Percentiles rank a stretch among this genome's conserved stretches.
Evolutionary conservation across 495 filamentous ascomycete species (phyloP).

Genomic region (Diplogelasinospora grovesii): DNA sequence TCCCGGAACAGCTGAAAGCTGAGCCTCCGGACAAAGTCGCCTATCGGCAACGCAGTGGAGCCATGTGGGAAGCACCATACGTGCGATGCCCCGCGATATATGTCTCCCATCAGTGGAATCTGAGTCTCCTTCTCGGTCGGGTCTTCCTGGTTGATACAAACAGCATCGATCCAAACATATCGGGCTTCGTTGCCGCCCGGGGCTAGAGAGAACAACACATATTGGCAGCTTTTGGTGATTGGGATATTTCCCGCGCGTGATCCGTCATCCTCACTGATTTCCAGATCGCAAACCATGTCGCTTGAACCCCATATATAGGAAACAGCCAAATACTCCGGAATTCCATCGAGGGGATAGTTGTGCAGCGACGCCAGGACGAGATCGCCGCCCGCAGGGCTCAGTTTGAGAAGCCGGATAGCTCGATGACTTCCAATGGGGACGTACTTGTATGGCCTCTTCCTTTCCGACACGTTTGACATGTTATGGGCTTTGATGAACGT

Average conservation of each 20-base stretch:
- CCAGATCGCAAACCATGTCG: neutral
- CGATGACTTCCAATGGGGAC: neutral
- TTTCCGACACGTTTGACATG: neutral
- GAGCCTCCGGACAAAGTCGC: slow-evolving; percentile 1
- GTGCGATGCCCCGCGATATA: neutral
- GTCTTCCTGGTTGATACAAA: slow-evolving; percentile 8
- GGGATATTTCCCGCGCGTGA: neutral
- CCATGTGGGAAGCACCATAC: neutral
- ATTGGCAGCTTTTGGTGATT: neutral
- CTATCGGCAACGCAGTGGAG: neutral
- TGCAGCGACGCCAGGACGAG: neutral
- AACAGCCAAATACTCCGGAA: neutral
- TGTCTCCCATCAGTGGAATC: slow-evolving; percentile 3
- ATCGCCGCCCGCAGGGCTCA: neutral
- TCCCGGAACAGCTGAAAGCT: neutral
- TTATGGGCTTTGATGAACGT: neutral
- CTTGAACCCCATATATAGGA: slow-evolving; percentile 1
- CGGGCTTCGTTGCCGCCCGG: slow-evolving; percentile 2
- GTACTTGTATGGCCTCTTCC: too few species aligned
- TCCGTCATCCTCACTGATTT: neutral
- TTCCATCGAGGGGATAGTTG: neutral
- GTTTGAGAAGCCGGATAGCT: neutral
- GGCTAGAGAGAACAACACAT: slow-evolving; percentile 2
- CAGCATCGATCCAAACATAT: slow-evolving; percentile 7
- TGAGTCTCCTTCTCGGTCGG: neutral